Conservation (phyloP, 345 rosid genomes). For the Gossypium raimondii region DNA sequence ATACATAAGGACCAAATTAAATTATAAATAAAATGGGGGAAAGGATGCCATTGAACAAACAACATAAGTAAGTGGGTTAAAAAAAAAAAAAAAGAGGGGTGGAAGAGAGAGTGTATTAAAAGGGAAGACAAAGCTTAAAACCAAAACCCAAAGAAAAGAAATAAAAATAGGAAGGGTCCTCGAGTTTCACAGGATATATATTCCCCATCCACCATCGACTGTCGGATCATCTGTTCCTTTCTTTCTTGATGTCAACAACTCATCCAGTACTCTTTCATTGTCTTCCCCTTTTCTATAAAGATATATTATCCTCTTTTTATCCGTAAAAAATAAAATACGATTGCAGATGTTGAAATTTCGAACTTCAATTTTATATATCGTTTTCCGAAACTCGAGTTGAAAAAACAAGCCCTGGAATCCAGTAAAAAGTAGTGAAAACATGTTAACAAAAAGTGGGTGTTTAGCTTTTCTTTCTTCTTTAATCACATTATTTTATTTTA, state of each 20-base stretch:
- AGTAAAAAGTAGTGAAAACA: constrained; percentile 30
- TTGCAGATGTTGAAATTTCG: too few species aligned
- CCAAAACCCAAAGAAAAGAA: neutral
- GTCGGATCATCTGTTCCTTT: constrained; percentile 41
- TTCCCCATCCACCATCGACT: constrained; percentile 38
- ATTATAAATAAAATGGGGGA: neutral
- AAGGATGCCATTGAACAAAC: neutral
- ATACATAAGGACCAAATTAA: too few species aligned
- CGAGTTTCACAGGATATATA: constrained; percentile 41
- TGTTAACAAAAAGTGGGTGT: constrained; percentile 25
- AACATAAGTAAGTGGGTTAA: neutral
- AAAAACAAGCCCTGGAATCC: constrained; percentile 36
- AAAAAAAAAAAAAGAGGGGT: constrained; percentile 13
- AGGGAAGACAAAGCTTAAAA: constrained; percentile 22
- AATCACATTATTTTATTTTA: neutral
- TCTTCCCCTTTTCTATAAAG: neutral
- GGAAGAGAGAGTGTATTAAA: constrained; percentile 12
- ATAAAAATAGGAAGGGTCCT: constrained; percentile 7
- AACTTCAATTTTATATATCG: too few species aligned
- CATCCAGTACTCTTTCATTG: constrained; percentile 10
- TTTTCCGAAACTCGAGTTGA: neutral
- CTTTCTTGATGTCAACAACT: constrained; percentile 22
- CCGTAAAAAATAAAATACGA: neutral
- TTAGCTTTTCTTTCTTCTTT: neutral
- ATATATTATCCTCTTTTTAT: neutral